Evolutionary conservation across 495 filamentous ascomycete species (phyloP), one percentile per base, ranked within the genome.

Genomic region (Penicillium lividum): DNA sequence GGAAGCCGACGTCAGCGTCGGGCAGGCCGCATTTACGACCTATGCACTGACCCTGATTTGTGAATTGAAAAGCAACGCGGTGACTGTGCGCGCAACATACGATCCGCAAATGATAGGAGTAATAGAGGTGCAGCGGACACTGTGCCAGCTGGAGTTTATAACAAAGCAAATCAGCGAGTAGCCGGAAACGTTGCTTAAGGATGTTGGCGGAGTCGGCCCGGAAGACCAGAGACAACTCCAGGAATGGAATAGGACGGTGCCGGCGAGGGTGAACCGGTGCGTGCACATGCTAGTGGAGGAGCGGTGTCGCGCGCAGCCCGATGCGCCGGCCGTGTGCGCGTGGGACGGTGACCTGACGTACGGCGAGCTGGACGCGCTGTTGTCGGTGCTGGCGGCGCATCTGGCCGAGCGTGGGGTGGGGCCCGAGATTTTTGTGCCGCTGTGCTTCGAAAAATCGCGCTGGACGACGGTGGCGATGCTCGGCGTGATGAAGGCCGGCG

Each of bases 261-360:
- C 47, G 3, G n/a, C 3, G 25, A 5, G 6, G 4, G 38, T 29
- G 13, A 10, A 13, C 9, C 16, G 18, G 13, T 53, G 51, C 60
- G 22, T 66, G 54, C 57, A 56, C 11, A 36, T 11, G 72, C 77
- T 4, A 7, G 27, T 53, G 13, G 4, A 5, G 6, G n/a, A 53
- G 6, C 3, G 2, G 3, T 11, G 7, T 3, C 13, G 3, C 1
- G 7, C 36, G 71, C 7, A 53, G 18, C 78, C 51, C 56, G 45
- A 7, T 59, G 27, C 58, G 1, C 45, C 58, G 7, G 70, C 73
- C 25, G 40, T 80, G 0, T 65, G 53, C 28, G 61, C 69, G 1
- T 82, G 79, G 80, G 81, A 85, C 57, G 80, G 78, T 16, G 51
- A 63, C 16, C 71, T 82, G 46, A 82, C 80, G 6, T 84, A 84